Evolutionary conservation across 106 monocot genomes (phyloP), one percentile per base, ranked within the genome.

Genomic region (Posidonia australis): DNA sequence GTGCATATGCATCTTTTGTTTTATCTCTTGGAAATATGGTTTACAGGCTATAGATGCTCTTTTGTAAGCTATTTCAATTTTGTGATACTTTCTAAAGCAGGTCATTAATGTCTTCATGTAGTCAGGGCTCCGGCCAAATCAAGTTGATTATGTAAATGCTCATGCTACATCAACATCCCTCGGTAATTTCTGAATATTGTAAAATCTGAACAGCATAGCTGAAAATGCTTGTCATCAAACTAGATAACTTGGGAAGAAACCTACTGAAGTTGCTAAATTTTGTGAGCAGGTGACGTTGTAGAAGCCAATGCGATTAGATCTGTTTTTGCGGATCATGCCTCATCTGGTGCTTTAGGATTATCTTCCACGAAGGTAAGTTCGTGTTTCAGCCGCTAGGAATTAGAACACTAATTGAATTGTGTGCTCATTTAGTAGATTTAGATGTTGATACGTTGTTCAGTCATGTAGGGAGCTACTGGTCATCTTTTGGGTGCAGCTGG

Each of bases 401-500:
- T 36, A 7, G 5, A 36, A 7, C 36, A 36, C 36, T 36, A 36
- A 36, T 7, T 36, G 36, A 36, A 36, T 36, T 36, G n/a, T 36
- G 36, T 36, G 36, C 7, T 36, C 36, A 36, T 4, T 36, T 36
- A 4, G 36, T 36, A 36, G 36, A 2, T 36, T 36, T 36, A 36
- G 7, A 4, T 7, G 7, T 36, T 36, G 36, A 36, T 36, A 7
- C 36, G 7, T 7, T 36, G 36, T 36, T 36, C 36, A 36, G 16
- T 54, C 64, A 20, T 80, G 61, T 66, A 96, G 94, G 96, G 94
- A 26, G 90, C 96, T 59, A 83, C 82, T 67, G 96, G 96, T 31
- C 90, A 98, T 83, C 80, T 98, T 26, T 90, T 90, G 66, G 96
- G 96, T 49, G 96, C 96, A 73, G 87, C 96, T 63, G 96, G 96